Conservation (phyloP, 495 filamentous ascomycete species). For the Aspergillus olivimuriae region DNA sequence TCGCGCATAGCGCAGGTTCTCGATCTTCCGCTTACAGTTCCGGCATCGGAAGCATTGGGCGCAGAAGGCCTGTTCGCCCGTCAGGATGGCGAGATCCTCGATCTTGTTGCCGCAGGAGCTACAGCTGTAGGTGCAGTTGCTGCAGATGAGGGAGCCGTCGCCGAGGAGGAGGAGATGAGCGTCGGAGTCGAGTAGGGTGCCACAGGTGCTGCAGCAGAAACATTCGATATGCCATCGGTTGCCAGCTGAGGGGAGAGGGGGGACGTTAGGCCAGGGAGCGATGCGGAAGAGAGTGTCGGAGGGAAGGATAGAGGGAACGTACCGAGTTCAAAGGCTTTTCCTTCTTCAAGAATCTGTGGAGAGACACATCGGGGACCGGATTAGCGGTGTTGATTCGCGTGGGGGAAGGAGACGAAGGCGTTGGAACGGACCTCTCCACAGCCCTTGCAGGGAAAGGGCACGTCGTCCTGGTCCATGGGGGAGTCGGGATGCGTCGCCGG, state of each 20-base stretch:
- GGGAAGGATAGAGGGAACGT: too few relatives aligned
- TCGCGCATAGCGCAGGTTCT: slow-evolving; percentile 94
- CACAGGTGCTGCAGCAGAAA: slow-evolving; percentile 96
- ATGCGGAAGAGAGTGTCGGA: too few relatives aligned
- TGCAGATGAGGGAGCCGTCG: slow-evolving; percentile 97
- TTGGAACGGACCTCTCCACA: slow-evolving; percentile 78
- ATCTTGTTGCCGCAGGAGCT: slow-evolving; percentile 97
- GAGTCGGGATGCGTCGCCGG: slow-evolving; percentile 62
- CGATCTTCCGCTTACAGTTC: slow-evolving; percentile 97
- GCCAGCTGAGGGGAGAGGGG: slow-evolving; percentile 56
- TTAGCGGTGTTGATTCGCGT: not conserved
- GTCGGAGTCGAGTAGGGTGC: slow-evolving; percentile 92
- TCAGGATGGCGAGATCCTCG: slow-evolving; percentile 95
- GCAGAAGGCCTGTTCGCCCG: slow-evolving; percentile 98
- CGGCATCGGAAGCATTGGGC: slow-evolving; percentile 94
- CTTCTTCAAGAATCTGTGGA: slow-evolving; percentile 86
- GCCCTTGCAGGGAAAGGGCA: slow-evolving; percentile 88
- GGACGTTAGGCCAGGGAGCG: too few relatives aligned
- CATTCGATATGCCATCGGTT: slow-evolving; percentile 99
- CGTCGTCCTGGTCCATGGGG: slow-evolving; percentile 82
- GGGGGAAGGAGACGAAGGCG: slow-evolving; percentile 1
- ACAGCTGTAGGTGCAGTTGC: slow-evolving; percentile 99
- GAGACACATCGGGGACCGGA: slow-evolving; percentile 6
- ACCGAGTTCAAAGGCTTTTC: slow-evolving; percentile 98
- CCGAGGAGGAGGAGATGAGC: slow-evolving; percentile 95